These are phyloP conservation scores for Chrysanthemum makinoi DNA, from an alignment of 129 eudicot genomes.

Conservation along the genomic window DNA sequence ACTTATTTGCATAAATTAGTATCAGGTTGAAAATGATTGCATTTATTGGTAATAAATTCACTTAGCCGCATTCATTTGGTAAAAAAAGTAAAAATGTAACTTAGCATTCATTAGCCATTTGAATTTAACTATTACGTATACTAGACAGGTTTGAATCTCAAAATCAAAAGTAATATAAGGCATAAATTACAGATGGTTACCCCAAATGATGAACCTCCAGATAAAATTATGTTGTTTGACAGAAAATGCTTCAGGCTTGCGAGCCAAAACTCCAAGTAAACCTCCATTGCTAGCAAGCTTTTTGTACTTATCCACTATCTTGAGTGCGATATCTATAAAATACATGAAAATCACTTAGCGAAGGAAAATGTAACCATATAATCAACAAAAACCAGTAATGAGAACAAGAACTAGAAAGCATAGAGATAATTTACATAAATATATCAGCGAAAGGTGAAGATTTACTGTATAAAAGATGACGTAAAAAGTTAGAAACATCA, in stretches of 20 bases:
- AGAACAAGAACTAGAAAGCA: background rate
- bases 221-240: background rate
- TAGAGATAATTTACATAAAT: background rate
- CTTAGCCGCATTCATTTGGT: too few species aligned
- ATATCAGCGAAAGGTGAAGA: background rate
- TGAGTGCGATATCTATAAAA: slow-evolving; percentile 36
- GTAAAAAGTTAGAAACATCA: too few species aligned
- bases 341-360: background rate
- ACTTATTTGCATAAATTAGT: too few species aligned
- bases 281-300: slow-evolving; percentile 20
- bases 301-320: slow-evolving; percentile 16
- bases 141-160: too few species aligned
- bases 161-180: too few species aligned
- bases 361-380: background rate
- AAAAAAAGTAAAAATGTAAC: too few species aligned
- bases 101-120: too few species aligned
- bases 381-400: background rate
- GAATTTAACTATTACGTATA: too few species aligned
- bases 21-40: too few species aligned
- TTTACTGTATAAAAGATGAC: background rate
- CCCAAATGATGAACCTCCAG: background rate
- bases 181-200: background rate
- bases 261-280: slow-evolving; percentile 33
- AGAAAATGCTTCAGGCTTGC: slow-evolving; percentile 32
- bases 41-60: too few species aligned